Evolutionary conservation across 768 basidiomycete species (phyloP), one percentile per base, ranked within the genome.

Genomic region (Hirschioporus abietinus): DNA sequence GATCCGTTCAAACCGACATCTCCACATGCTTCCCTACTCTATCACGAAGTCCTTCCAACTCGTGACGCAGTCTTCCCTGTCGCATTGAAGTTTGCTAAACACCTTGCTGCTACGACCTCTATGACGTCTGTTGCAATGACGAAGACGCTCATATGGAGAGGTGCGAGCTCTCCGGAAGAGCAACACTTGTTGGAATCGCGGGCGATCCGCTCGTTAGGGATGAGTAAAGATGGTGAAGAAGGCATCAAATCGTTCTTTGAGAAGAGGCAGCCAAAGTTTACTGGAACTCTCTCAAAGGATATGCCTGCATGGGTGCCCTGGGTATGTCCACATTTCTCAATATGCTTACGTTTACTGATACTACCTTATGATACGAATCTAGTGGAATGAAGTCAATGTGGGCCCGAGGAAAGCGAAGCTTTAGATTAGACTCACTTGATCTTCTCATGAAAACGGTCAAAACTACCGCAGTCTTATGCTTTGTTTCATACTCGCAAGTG

Each of bases 101-200:
- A 86, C 63, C 78, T 88, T 3, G 82, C 82, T 1, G 76, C 72
- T 12, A 83, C 81, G 66, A 84, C 83, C 4, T 84, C 85, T 17
- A 82, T 83, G 70, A 73, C 81, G n/a, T 78, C 82, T 3, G 70
- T 84, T 12, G 83, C 86, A 0, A 82, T 81, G 69, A 77, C 83
- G 10, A 87, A 86, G 72, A 82, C 78, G 2, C 73, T 87, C 24
- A 70, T 88, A 5, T 82, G 83, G 69, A 80, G 83, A 66, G 81
- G 84, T 0, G 83, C 81, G 9, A 75, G 80, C 65, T 81, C 77
- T 7, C 74, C 80, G 52, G 86, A 88, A 71, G 84, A 84, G 70
- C 84, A 83, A 65, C 84, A 87, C 66, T 69, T 86, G 2, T 70
- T 82, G 20, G 86, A 87, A 68, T 86, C 86, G 10, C 74, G 80